Conservation (phyloP, 164 flowering plant species). For the Santalum album region DNA sequence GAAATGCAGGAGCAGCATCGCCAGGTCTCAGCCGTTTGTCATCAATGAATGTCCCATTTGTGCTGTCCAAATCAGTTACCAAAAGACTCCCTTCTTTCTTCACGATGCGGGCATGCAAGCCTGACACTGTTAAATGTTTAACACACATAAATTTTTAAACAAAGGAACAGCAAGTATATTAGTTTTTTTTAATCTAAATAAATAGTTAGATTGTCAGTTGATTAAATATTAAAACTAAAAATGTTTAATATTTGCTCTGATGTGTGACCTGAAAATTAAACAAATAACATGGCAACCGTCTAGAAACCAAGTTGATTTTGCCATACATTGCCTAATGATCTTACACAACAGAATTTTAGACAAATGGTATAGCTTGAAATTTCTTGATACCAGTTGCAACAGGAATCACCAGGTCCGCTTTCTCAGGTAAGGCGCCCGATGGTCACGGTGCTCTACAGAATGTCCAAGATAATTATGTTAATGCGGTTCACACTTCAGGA, state of each 20-base stretch:
- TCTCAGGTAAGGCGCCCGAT: constrained; percentile 79
- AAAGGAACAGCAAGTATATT: not conserved
- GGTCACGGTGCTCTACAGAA: constrained; percentile 43
- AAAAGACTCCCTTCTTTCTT: constrained; percentile 51
- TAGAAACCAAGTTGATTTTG: no score
- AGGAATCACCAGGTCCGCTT: constrained; percentile 80
- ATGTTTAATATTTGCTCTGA: no score
- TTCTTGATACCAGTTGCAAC: constrained; percentile 94
- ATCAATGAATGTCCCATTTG: constrained; percentile 76
- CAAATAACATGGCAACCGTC: no score
- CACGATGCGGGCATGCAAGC: constrained; percentile 63
- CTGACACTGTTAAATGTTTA: constrained; percentile 46
- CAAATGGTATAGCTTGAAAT: no score
- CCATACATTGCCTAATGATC: no score
- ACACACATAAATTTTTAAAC: not conserved
- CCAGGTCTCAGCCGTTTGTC: constrained; percentile 59
- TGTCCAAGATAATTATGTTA: constrained; percentile 7
- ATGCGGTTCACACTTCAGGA: not conserved
- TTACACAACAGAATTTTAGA: no score
- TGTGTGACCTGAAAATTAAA: no score
- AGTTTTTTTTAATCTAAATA: no score
- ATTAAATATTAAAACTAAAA: no score
- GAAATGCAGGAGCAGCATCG: constrained; percentile 27
- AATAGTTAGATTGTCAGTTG: no score
- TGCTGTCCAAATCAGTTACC: constrained; percentile 78